phyloP scores from a whole-genome alignment of 495 filamentous ascomycete species.

The Penicillium atrosanguineum region DNA sequence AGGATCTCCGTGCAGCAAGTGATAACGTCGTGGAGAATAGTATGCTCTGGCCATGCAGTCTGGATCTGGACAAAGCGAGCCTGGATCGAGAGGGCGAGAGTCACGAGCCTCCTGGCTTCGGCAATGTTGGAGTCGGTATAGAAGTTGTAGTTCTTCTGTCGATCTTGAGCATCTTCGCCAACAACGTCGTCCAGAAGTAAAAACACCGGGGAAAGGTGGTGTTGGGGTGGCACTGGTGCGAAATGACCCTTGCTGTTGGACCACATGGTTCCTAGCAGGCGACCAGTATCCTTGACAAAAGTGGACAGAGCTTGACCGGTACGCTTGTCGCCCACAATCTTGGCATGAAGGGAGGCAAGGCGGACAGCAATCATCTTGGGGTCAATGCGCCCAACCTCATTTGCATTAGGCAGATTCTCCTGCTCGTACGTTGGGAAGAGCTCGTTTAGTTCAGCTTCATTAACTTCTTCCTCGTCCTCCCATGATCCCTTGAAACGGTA shows the following conservation, averaged over 20 bases:
- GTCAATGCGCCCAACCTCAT: slow-evolving; percentile 28
- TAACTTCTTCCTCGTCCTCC: slow-evolving; percentile 71
- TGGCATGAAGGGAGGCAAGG: slow-evolving; percentile 52
- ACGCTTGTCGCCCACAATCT: slow-evolving; percentile 41
- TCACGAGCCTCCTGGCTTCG: slow-evolving; percentile 69
- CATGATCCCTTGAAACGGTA: slow-evolving; percentile 77
- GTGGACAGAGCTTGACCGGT: slow-evolving; percentile 27
- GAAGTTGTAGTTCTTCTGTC: slow-evolving; percentile 69
- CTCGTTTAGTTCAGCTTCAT: slow-evolving; percentile 70
- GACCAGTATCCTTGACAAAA: slow-evolving; percentile 40
- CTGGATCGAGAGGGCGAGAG: slow-evolving; percentile 62
- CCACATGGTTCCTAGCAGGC: slow-evolving; percentile 40
- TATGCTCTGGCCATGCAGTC: slow-evolving; percentile 68
- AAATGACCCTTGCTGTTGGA: slow-evolving; percentile 27
- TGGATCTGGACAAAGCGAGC: slow-evolving; percentile 69
- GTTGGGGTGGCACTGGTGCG: slow-evolving; percentile 40
- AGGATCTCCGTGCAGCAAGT: slow-evolving; percentile 69
- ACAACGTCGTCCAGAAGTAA: slow-evolving; percentile 62
- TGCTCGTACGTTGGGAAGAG: slow-evolving; percentile 79
- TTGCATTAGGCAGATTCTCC: slow-evolving; percentile 30
- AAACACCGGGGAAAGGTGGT: slow-evolving; percentile 63
- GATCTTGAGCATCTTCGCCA: slow-evolving; percentile 26
- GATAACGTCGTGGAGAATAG: slow-evolving; percentile 73
- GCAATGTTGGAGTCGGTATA: slow-evolving; percentile 75
- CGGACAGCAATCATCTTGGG: slow-evolving; percentile 47